These are phyloP conservation scores for Arthrobotrys sphaeroides DNA, from an alignment of 2,329 filamentous ascomycete genomes.

Conservation along the genomic window DNA sequence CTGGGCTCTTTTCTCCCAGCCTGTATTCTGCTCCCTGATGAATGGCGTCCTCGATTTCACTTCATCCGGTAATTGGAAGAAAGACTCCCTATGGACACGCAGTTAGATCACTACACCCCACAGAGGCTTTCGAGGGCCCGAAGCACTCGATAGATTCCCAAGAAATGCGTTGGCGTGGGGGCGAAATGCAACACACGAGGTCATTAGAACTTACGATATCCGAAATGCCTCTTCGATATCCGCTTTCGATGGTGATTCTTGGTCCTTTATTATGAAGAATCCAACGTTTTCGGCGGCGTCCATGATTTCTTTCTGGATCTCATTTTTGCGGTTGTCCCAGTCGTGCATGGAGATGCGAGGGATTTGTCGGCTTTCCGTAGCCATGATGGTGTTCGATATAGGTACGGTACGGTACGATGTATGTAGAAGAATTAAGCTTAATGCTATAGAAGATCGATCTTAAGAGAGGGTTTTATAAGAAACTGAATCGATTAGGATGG, in stretches of 20 bases:
- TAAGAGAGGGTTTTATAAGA: constrained; percentile 1
- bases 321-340: constrained; percentile 66
- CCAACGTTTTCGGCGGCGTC: constrained; percentile 69
- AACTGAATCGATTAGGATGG: background rate
- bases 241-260: constrained; percentile 64
- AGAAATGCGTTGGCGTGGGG: constrained; percentile 47
- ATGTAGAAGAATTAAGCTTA: constrained; percentile 19
- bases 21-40: constrained; percentile 66
- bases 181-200: constrained; percentile 46
- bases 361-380: constrained; percentile 58
- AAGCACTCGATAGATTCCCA: background rate
- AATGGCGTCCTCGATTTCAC: constrained; percentile 68
- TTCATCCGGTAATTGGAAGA: constrained; percentile 67
- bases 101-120: constrained; percentile 49
- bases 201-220: constrained; percentile 53
- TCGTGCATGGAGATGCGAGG: constrained; percentile 67
- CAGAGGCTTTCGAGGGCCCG: constrained; percentile 62
- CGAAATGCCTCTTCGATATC: constrained; percentile 63
- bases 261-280: constrained; percentile 70
- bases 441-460: constrained; percentile 3
- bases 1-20: constrained; percentile 71
- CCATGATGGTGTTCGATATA: constrained; percentile 17
- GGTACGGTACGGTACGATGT: background rate
- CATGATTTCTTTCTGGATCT: constrained; percentile 67
- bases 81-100: constrained; percentile 63